phyloP scores from a whole-genome alignment of 345 rosid genomes.

The Dipteronia sinensis region DNA sequence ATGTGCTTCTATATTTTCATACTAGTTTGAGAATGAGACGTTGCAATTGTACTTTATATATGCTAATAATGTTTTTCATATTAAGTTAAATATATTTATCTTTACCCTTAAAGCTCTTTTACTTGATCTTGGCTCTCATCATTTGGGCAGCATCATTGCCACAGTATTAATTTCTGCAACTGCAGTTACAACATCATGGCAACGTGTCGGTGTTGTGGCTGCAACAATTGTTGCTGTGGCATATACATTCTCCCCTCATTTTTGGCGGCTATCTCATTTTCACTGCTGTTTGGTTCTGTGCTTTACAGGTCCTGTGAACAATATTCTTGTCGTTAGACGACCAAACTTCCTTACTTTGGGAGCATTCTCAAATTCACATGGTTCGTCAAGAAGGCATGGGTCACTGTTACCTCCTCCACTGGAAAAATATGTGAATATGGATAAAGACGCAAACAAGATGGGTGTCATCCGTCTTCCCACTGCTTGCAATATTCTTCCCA shows the following conservation, averaged over 20 bases:
- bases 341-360: constrained; percentile 28
- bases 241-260: neutral
- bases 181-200: neutral
- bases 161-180: neutral
- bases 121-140: neutral
- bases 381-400: constrained; percentile 56
- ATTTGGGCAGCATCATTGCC: neutral
- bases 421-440: constrained; percentile 52
- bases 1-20: neutral
- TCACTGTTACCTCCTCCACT: constrained; percentile 60
- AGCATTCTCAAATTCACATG: constrained; percentile 27
- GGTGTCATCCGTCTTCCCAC: constrained; percentile 45
- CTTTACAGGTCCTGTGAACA: constrained; percentile 69
- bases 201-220: neutral
- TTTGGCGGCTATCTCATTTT: neutral
- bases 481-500: constrained; percentile 26
- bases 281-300: neutral
- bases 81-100: neutral
- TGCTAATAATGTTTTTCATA: neutral
- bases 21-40: neutral
- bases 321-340: constrained; percentile 54
- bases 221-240: neutral
- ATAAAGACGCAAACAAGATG: constrained; percentile 37
- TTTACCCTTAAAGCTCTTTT: neutral
- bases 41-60: neutral